Conservation (phyloP, 2,329 filamentous ascomycete genomes). For the Hysterium pulicare region DNA sequence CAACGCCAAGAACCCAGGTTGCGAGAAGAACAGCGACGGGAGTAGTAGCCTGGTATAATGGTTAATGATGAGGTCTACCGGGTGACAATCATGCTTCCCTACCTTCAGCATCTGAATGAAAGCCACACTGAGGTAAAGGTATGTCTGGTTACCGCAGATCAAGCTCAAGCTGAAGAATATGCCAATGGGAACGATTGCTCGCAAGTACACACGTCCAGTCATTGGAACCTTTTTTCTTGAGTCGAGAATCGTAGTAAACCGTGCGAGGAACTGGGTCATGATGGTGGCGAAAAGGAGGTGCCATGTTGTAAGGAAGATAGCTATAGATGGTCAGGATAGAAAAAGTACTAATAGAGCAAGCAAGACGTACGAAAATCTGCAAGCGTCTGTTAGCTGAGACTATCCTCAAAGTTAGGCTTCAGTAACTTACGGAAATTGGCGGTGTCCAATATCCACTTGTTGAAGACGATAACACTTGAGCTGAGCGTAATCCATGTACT, state of each 20-base stretch:
- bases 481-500: conserved; percentile 91
- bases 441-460: conserved; percentile 95
- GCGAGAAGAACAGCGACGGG: conserved; percentile 89
- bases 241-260: conserved; percentile 85
- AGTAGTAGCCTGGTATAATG: conserved; percentile 68
- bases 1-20: conserved; percentile 82
- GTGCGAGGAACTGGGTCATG: conserved; percentile 90
- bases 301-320: conserved; percentile 82
- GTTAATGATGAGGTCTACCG: conserved; percentile 11
- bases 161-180: conserved; percentile 93
- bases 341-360: conserved; percentile 1
- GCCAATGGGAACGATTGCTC: conserved; percentile 91
- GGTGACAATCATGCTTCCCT: conserved; percentile 4
- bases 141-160: conserved; percentile 95
- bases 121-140: conserved; percentile 89
- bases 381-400: conserved; percentile 25
- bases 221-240: conserved; percentile 95
- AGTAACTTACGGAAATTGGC: conserved; percentile 70
- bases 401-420: background rate
- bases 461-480: conserved; percentile 95
- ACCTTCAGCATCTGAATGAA: conserved; percentile 99
- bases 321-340: conserved; percentile 48
- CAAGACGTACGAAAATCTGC: conserved; percentile 47
- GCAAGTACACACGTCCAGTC: conserved; percentile 88
- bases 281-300: conserved; percentile 89